Percentiles rank a stretch among this genome's conserved stretches.
phyloP scores from a whole-genome alignment of 495 filamentous ascomycete genomes.

The Aspergillus wentii region DNA sequence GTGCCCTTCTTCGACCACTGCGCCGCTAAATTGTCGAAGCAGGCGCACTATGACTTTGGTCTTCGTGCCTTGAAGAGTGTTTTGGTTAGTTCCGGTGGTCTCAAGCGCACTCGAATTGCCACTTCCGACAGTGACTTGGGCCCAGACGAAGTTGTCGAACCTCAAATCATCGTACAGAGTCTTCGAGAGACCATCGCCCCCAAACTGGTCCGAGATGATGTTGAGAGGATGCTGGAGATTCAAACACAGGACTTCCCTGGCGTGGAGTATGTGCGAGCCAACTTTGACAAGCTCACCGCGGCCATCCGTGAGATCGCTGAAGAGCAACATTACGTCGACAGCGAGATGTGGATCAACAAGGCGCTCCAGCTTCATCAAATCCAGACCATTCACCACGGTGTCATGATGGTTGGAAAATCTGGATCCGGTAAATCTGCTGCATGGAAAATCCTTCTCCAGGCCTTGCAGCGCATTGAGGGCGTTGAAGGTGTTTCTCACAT shows the following conservation, averaged over 20 bases:
- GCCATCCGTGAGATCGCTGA: slow-evolving; percentile 78
- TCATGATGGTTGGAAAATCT: slow-evolving; percentile 99
- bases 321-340: slow-evolving; percentile 80
- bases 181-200: slow-evolving; percentile 97
- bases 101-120: slow-evolving; percentile 80
- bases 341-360: slow-evolving; percentile 94
- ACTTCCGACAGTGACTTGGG: slow-evolving; percentile 50
- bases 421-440: slow-evolving; percentile 92
- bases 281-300: slow-evolving; percentile 68
- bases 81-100: slow-evolving; percentile 89
- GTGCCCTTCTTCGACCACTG: slow-evolving; percentile 98
- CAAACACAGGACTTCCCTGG: slow-evolving; percentile 87
- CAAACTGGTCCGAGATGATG: slow-evolving; percentile 88
- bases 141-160: slow-evolving; percentile 74
- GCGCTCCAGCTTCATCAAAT: slow-evolving; percentile 95
- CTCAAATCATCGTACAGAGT: slow-evolving; percentile 98
- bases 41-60: slow-evolving; percentile 98
- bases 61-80: slow-evolving; percentile 97
- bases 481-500: slow-evolving; percentile 94
- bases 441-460: slow-evolving; percentile 92
- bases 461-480: slow-evolving; percentile 82
- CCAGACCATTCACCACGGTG: slow-evolving; percentile 94
- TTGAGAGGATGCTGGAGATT: slow-evolving; percentile 78
- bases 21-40: slow-evolving; percentile 73
- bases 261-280: slow-evolving; percentile 86